phyloP scores from a whole-genome alignment of 2,329 filamentous ascomycete species.

The Ceratocystis eucalypticola region DNA sequence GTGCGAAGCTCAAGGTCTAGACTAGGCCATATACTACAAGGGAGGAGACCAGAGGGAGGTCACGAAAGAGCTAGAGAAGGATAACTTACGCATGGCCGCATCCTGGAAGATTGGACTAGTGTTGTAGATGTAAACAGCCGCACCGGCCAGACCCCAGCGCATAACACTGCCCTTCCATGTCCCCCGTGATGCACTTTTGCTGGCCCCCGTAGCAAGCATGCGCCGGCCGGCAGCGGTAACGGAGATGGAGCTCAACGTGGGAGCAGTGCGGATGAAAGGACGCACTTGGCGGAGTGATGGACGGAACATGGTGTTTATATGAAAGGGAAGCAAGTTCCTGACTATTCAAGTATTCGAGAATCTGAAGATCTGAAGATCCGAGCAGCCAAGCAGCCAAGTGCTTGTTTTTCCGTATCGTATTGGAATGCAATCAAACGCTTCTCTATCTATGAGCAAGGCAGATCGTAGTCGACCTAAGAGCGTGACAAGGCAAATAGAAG shows the following conservation, averaged over 20 bases:
- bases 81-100: constrained; percentile 49
- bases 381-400: no score
- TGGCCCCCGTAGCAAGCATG: constrained; percentile 39
- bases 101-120: constrained; percentile 80
- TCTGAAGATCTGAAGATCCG: no score
- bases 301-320: constrained; percentile 16
- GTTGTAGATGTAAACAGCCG: constrained; percentile 84
- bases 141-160: constrained; percentile 64
- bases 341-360: not conserved
- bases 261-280: constrained; percentile 5
- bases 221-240: constrained; percentile 24
- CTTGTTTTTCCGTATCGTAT: no score
- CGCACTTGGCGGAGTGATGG: constrained; percentile 19
- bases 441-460: no score
- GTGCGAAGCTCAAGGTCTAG: not conserved
- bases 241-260: not conserved
- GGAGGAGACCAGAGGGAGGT: no score
- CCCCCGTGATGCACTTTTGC: constrained; percentile 46
- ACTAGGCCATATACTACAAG: no score
- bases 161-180: constrained; percentile 67
- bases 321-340: no score
- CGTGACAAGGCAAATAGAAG: not conserved
- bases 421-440: no score
- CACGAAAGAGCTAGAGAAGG: not conserved
- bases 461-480: no score